These are phyloP conservation scores for Alternaria tenuissima DNA, from an alignment of 2,329 filamentous ascomycete species.

Conservation along the genomic window DNA sequence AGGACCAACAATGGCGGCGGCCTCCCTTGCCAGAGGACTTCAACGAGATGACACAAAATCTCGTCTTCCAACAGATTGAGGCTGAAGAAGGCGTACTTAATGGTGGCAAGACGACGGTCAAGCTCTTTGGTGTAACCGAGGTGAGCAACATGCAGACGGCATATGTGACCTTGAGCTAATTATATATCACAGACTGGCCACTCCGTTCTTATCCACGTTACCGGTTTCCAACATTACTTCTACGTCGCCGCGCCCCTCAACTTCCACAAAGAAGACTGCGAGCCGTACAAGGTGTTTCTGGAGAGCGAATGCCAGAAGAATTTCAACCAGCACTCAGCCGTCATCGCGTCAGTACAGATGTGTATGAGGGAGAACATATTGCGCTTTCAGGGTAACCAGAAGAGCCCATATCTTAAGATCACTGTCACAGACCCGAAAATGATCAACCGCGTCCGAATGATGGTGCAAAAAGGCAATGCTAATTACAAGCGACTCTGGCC, in stretches of 20 bases:
- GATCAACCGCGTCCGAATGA: conserved; percentile 76
- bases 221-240: conserved; percentile 94
- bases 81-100: conserved; percentile 85
- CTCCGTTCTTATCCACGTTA: conserved; percentile 94
- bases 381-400: conserved; percentile 90
- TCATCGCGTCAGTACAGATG: conserved; percentile 82
- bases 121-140: conserved; percentile 92
- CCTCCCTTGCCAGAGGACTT: conserved; percentile 66
- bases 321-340: conserved; percentile 67
- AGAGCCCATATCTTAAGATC: conserved; percentile 92
- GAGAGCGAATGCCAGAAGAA: conserved; percentile 74
- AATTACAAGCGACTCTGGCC: conserved; percentile 94
- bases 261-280: conserved; percentile 81
- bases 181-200: conserved; percentile 67
- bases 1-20: conserved; percentile 89
- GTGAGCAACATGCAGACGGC: conserved; percentile 50
- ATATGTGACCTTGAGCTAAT: conserved; percentile 19
- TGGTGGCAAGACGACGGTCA: conserved; percentile 79
- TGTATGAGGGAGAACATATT: conserved; percentile 90
- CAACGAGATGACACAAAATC: conserved; percentile 68
- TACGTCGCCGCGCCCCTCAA: conserved; percentile 87
- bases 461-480: conserved; percentile 76
- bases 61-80: conserved; percentile 97
- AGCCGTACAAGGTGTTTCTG: conserved; percentile 79
- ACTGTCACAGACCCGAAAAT: conserved; percentile 88